Conservation (phyloP, 148 eudicot species). For the Vaccinium darrowii region DNA sequence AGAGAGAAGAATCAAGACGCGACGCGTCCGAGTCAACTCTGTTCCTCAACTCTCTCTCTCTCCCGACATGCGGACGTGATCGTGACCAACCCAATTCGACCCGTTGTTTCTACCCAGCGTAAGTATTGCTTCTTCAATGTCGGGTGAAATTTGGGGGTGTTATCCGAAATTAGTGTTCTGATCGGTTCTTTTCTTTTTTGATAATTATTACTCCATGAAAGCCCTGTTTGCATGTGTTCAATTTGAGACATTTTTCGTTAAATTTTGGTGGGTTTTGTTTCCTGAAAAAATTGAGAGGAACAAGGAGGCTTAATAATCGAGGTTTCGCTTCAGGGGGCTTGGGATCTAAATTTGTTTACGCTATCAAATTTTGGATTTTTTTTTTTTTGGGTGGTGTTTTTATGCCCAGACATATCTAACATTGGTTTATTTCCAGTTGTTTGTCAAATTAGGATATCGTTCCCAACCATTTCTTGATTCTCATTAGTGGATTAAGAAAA, state of each 20-base stretch:
- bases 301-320: neutral
- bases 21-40: conserved; percentile 14
- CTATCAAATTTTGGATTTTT: neutral
- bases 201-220: neutral
- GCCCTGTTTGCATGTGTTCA: neutral
- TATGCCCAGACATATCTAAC: neutral
- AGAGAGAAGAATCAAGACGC: neutral
- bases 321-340: neutral
- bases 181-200: neutral
- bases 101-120: neutral
- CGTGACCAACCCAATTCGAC: neutral
- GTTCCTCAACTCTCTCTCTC: neutral
- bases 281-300: conserved; percentile 1
- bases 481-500: neutral
- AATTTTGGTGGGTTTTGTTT: neutral
- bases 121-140: neutral
- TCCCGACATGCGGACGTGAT: neutral
- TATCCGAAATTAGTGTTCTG: neutral
- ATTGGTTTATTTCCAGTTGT: neutral
- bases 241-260: neutral
- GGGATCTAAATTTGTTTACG: neutral
- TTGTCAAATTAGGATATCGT: neutral
- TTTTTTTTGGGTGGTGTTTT: no score
- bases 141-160: neutral
- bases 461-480: neutral